phyloP scores from a whole-genome alignment of 176 grass and related monocot species.

The Aegilops longissima region DNA sequence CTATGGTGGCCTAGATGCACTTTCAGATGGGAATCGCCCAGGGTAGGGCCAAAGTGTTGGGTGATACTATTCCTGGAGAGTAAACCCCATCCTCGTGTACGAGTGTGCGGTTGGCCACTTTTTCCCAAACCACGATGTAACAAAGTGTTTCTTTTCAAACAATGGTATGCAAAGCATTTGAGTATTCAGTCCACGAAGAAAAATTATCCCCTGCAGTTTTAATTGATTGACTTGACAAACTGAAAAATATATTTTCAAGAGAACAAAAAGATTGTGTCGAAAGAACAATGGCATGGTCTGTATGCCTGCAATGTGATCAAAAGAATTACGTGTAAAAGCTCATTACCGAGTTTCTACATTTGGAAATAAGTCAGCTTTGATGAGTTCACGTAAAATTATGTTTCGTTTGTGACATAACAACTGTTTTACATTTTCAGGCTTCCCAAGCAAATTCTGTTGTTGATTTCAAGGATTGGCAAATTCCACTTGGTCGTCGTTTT shows the following conservation, averaged over 20 bases:
- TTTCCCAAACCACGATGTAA: not conserved
- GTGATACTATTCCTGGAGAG: too few species aligned
- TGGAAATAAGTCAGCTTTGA: not conserved
- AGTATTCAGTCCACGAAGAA: not conserved
- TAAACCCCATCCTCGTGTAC: too few species aligned
- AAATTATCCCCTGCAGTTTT: not conserved
- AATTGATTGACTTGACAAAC: not conserved
- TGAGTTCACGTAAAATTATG: not conserved
- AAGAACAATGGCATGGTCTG: not conserved
- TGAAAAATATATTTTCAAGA: not conserved
- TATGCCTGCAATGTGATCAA: not conserved
- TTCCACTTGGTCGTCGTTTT: slow-evolving; percentile 71
- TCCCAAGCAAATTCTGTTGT: slow-evolving; percentile 61
- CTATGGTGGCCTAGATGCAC: too few species aligned
- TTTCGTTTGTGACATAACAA: not conserved
- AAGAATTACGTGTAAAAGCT: not conserved
- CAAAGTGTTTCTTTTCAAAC: not conserved
- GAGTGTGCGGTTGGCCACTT: too few species aligned
- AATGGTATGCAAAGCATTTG: not conserved
- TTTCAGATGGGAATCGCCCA: too few species aligned
- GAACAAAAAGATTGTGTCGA: not conserved
- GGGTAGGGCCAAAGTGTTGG: too few species aligned
- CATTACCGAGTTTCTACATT: not conserved
- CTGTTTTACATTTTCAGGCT: slow-evolving; percentile 40
- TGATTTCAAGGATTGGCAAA: slow-evolving; percentile 89